phyloP scores from a whole-genome alignment of 2,329 filamentous ascomycete species.

The Penicillium oxalicum region DNA sequence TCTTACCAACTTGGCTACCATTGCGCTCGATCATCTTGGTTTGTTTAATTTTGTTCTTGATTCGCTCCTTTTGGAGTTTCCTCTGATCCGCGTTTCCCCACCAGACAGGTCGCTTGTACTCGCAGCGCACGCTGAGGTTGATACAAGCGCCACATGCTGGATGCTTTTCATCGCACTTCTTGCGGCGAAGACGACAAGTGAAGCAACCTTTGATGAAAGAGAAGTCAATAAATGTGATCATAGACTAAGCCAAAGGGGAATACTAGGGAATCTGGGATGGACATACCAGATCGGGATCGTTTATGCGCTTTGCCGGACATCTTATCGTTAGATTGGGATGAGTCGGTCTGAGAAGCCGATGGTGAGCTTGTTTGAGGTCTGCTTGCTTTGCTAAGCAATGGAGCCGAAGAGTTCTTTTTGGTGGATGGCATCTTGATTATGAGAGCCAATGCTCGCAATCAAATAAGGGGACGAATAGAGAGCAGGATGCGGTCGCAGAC shows the following conservation, averaged over 20 bases:
- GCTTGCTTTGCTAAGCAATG: too few relatives aligned
- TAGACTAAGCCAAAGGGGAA: too few relatives aligned
- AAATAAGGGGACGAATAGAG: too few relatives aligned
- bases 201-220: conserved; percentile 63
- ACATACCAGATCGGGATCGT: conserved; percentile 3
- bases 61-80: conserved; percentile 81
- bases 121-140: conserved; percentile 75
- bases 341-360: too few relatives aligned
- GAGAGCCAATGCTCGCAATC: too few relatives aligned
- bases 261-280: too few relatives aligned
- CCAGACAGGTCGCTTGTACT: conserved; percentile 96
- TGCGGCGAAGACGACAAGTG: conserved; percentile 61
- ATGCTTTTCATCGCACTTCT: conserved; percentile 65
- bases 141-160: conserved; percentile 59
- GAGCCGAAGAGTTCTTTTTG: too few relatives aligned
- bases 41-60: conserved; percentile 96
- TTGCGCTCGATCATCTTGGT: conserved; percentile 91
- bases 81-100: conserved; percentile 91
- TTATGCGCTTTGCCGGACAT: not conserved
- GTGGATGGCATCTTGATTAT: too few relatives aligned
- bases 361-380: too few relatives aligned
- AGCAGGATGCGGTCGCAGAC: too few relatives aligned
- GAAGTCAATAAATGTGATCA: too few relatives aligned
- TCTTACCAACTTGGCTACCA: conserved; percentile 45
- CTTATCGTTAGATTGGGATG: too few relatives aligned